A percentile compares a stretch with the other conserved stretches of the same genome.
Conservation (phyloP, 106 monocot species). For the Acorus gramineus region DNA sequence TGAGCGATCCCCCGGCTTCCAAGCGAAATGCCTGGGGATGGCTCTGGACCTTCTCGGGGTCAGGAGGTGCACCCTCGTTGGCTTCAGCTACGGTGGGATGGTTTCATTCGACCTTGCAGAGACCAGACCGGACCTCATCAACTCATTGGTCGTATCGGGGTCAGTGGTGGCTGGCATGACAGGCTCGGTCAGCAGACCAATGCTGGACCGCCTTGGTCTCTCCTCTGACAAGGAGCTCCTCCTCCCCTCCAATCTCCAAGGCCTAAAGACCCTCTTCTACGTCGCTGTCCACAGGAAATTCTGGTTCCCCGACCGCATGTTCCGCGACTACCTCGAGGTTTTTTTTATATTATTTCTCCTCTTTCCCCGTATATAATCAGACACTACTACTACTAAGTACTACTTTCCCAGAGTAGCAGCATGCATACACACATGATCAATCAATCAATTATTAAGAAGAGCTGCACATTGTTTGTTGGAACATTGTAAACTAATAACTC, state of each 20-base stretch:
- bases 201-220: slow-evolving; percentile 43
- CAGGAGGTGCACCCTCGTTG: slow-evolving; percentile 58
- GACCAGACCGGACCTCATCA: slow-evolving; percentile 45
- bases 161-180: slow-evolving; percentile 51
- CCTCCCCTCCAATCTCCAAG: slow-evolving; percentile 49
- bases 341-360: neutral
- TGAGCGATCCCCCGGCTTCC: slow-evolving; percentile 71
- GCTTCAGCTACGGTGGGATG: slow-evolving; percentile 96
- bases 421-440: no score
- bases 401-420: no score
- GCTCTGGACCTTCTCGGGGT: slow-evolving; percentile 53
- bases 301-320: slow-evolving; percentile 55
- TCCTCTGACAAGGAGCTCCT: slow-evolving; percentile 48
- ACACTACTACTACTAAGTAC: no score
- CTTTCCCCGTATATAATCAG: neutral
- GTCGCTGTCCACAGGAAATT: slow-evolving; percentile 30
- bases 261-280: slow-evolving; percentile 43
- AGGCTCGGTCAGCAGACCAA: slow-evolving; percentile 32
- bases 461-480: no score
- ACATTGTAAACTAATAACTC: no score
- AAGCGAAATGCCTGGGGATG: slow-evolving; percentile 48
- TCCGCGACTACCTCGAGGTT: slow-evolving; percentile 48
- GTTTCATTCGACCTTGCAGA: slow-evolving; percentile 87
- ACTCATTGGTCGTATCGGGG: slow-evolving; percentile 54
- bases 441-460: no score